Evolutionary conservation across 768 basidiomycete species (phyloP), one percentile per base, ranked within the genome.

Genomic region (Mycena vulgaris): DNA sequence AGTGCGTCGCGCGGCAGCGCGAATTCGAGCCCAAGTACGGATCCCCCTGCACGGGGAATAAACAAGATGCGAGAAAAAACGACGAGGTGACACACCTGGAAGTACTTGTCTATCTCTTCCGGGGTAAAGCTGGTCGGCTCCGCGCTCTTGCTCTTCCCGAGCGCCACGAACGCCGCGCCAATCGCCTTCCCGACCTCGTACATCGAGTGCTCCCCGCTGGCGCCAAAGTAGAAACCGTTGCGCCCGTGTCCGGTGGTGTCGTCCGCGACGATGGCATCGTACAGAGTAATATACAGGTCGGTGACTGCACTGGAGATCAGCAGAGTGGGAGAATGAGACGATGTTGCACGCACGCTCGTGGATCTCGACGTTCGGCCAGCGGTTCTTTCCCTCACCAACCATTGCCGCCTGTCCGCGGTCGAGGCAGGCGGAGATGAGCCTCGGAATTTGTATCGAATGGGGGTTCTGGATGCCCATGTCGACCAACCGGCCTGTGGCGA

Each of bases 171-270:
- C 3, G 75, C 82, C 27, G 82, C 77, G 1, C 81, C 82, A 42
- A 89, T 81, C 0, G 78, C 80, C 59, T 79, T 81, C 27, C 78
- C 79, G 27, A 89, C 76, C 16, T 87, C 82, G 48, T 84, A 83
- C 25, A 85, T 42, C 2, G 75, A 82, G 61, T 87, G 83, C 59
- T 90, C 87, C 49, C 84, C 88, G 67, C 80, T 88, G 68, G 81
- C 87, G 19, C 82, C 88, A 69, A 89, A 89, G 74, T 89, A 90
- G 45, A 83, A 85, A 0, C 89, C 89, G 30, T 85, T 84, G 8
- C 84, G 83, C 17, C 88, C 87, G 62, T 88, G 87, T 0, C 78
- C 80, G 25, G 79, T 79, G 7, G 48, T 69, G 1, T 78, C 73
- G 47, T 82, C 75, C 11, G 71, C 61, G 14, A 71, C 63, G 48